Evolutionary conservation across 2,329 filamentous ascomycete species (phyloP).

Genomic region (Akanthomyces dipterigenus): DNA sequence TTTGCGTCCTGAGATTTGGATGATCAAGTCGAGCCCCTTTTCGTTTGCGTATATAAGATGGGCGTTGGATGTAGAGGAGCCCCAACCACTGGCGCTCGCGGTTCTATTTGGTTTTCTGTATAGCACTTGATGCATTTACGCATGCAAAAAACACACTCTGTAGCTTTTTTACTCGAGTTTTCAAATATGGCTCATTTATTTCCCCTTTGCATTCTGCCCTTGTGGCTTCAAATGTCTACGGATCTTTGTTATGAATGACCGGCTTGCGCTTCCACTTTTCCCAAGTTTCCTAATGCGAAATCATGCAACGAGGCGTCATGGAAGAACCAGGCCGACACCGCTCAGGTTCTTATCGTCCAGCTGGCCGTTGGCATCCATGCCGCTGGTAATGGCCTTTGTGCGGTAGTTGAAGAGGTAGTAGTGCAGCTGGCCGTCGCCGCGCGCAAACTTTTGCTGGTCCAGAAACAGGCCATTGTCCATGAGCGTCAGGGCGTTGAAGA

Average conservation of each 20-base stretch:
- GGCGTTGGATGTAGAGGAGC: neutral
- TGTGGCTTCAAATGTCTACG: neutral
- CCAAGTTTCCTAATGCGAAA: no score
- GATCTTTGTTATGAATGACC: neutral
- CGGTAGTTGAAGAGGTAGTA: conserved; percentile 98
- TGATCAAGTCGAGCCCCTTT: neutral
- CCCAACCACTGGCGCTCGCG: neutral
- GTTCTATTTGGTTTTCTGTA: neutral
- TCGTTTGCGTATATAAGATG: neutral
- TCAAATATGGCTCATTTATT: neutral
- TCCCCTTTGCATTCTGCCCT: neutral
- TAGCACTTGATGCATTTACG: neutral
- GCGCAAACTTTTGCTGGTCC: conserved; percentile 87
- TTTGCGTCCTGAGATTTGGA: neutral
- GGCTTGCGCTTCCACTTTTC: neutral
- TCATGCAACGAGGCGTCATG: conserved; percentile 25
- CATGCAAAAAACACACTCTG: neutral
- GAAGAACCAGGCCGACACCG: conserved; percentile 84
- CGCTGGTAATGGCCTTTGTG: conserved; percentile 75
- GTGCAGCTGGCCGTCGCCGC: conserved; percentile 89
- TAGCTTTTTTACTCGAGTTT: neutral
- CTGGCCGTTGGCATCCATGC: conserved; percentile 71
- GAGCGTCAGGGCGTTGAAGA: conserved; percentile 91
- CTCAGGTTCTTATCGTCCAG: conserved; percentile 73
- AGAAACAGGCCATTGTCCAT: conserved; percentile 94